phyloP scores from a whole-genome alignment of 1,284 basidiomycete genomes.

The Chondrostereum purpureum region DNA sequence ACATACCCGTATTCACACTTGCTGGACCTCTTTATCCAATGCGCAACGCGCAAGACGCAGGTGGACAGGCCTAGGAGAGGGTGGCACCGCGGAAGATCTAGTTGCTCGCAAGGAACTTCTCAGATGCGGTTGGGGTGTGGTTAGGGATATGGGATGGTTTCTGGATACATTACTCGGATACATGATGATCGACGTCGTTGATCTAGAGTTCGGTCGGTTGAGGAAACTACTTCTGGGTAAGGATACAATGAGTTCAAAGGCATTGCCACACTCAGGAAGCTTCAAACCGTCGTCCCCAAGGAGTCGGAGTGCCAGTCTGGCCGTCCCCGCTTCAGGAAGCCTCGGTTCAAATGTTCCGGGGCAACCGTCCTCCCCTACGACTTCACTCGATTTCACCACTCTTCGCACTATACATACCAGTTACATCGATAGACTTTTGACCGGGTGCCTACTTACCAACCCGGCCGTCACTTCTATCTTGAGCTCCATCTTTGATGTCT shows the following conservation, averaged over 20 bases:
- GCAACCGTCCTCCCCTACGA: conserved; percentile 17
- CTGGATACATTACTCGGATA: conserved; percentile 77
- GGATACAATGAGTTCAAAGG: conserved; percentile 19
- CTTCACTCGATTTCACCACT: conserved; percentile 75
- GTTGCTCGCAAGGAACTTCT: conserved; percentile 57
- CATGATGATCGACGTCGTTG: conserved; percentile 86
- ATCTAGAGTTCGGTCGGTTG: conserved; percentile 71
- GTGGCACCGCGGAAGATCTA: conserved; percentile 69
- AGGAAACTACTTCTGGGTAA: conserved; percentile 45
- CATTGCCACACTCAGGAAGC: conserved; percentile 15
- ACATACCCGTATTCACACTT: conserved; percentile 70
- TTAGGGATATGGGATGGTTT: conserved; percentile 88
- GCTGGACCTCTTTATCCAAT: conserved; percentile 80
- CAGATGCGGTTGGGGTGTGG: conserved; percentile 78
- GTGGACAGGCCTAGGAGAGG: conserved; percentile 84
- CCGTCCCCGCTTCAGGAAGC: conserved; percentile 14
- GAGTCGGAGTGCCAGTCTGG: conserved; percentile 7
- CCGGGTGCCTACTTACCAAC: conserved; percentile 75
- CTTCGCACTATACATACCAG: conserved; percentile 74
- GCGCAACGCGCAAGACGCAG: conserved; percentile 73
- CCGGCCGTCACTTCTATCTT: conserved; percentile 56
- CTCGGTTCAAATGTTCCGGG: conserved; percentile 11
- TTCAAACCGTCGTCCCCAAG: too few relatives aligned
- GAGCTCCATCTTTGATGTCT: conserved; percentile 71
- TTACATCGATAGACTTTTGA: conserved; percentile 75